These are phyloP conservation scores for Caloboletus firmus DNA, from an alignment of 1,284 basidiomycete genomes.

Conservation along the genomic window DNA sequence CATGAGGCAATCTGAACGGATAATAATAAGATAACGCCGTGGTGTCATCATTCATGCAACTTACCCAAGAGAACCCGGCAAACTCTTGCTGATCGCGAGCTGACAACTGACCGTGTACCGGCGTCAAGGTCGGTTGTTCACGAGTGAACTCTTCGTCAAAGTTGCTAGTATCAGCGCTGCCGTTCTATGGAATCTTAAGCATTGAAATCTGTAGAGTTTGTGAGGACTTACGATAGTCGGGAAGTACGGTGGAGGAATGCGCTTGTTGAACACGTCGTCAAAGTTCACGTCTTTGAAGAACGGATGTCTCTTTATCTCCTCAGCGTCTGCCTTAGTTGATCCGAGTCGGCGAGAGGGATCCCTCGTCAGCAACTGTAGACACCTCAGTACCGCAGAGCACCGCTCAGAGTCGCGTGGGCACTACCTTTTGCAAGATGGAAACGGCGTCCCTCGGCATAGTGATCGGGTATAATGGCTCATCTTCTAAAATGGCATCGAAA, in stretches of 20 bases:
- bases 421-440: conserved; percentile 89
- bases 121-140: conserved; percentile 96
- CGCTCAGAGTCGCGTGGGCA: neutral
- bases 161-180: conserved; percentile 81
- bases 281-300: conserved; percentile 99
- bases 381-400: conserved; percentile 10
- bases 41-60: conserved; percentile 8
- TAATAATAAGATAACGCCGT: neutral
- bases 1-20: conserved; percentile 60
- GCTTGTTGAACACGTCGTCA: conserved; percentile 94
- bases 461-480: conserved; percentile 97
- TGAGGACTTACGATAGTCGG: conserved; percentile 79
- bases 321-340: conserved; percentile 90
- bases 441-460: conserved; percentile 99
- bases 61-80: conserved; percentile 91
- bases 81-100: conserved; percentile 93
- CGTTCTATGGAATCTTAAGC: conserved; percentile 50
- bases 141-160: conserved; percentile 97
- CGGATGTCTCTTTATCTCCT: conserved; percentile 96
- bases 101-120: conserved; percentile 95
- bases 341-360: conserved; percentile 95
- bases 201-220: neutral
- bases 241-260: conserved; percentile 96
- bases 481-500: conserved; percentile 98
- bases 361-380: conserved; percentile 80